Evolutionary conservation across 1,284 basidiomycete species (phyloP).

Genomic region (Boletus calvinii): DNA sequence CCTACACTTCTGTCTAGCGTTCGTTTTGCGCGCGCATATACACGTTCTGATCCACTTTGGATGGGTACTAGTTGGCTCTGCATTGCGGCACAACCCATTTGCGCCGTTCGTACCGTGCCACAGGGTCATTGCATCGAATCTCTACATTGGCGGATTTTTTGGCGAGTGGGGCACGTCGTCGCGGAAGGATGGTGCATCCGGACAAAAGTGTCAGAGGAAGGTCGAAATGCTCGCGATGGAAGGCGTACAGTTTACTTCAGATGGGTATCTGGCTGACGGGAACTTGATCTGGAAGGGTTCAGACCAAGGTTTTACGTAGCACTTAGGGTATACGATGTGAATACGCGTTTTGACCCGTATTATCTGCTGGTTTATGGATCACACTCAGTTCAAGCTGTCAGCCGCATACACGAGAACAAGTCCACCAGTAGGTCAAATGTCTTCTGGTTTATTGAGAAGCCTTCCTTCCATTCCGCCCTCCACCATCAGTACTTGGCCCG

Average conservation of each 20-base stretch:
- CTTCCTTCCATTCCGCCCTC: conserved; percentile 77
- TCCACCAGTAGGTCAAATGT: conserved; percentile 20
- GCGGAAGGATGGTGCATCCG: conserved; percentile 6
- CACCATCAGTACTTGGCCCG: conserved; percentile 68
- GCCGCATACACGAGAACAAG: not conserved
- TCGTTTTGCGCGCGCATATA: not conserved
- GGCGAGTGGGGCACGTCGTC: conserved; percentile 53
- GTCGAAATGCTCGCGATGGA: conserved; percentile 46
- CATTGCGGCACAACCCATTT: conserved; percentile 61
- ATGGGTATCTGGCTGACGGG: conserved; percentile 39
- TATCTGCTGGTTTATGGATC: too few relatives aligned
- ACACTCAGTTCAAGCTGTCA: too few relatives aligned
- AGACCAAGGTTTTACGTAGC: not conserved
- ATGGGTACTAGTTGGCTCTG: conserved; percentile 49
- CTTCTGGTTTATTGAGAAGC: conserved; percentile 42
- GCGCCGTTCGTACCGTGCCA: conserved; percentile 65
- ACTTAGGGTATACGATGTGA: not conserved
- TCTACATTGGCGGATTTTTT: conserved; percentile 58
- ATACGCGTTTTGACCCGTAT: not conserved
- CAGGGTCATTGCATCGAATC: conserved; percentile 58
- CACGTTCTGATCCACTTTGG: not conserved
- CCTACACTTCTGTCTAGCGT: not conserved
- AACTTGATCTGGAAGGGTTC: conserved; percentile 20
- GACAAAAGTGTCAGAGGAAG: conserved; percentile 35
- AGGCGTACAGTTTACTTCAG: conserved; percentile 47